Base-by-base conservation (phyloP, 2,329 filamentous ascomycete species). In the Nothophaeocryptopus gaeumannii region DNA sequence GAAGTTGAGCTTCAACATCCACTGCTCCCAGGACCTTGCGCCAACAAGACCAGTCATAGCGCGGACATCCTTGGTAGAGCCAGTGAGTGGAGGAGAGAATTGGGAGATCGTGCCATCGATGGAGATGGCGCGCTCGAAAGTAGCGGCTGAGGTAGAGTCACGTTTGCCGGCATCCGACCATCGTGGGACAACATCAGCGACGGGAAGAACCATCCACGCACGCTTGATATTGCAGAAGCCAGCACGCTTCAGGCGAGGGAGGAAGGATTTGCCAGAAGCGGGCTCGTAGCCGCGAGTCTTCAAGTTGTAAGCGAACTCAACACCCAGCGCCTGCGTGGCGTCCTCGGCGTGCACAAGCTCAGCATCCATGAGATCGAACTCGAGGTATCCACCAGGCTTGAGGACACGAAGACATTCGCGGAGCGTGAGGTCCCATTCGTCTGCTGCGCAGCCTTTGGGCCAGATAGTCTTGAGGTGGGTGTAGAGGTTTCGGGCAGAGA, bases 1-100 rank as follows among this genome's bases (percentile, higher is more conserved):
- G 72, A 85, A 81, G 73, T 93, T 88, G 63, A 92, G 80, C 64
- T 89, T 88, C 59, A 96, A 74, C 69, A 97, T 80, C 93, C 93
- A 99, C 68, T 89, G 87, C 78, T 99, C 93, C 92, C 91, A 99
- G 67, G 85, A 84, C 84, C 90, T 93, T 20, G 86, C 85, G 4
- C 89, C 93, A 1, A 92, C 82, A 35, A 97, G 73, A 14, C 91
- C 91, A 10, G 88, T 86, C 58, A 96, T 76, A 35, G 66, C 67
- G 14, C 63, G 61, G n/a, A 68, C 66, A 39, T 67, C 65, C 16
- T 56, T 54, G 8, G 67, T 69, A 42, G 61, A 67, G 30, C 68
- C 68, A 14, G 64, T 66, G 37, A 67, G 53, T 7, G 64, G 63
- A 8, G 64, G 58, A 47, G 62, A 60, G 38, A 66, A 64, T 38